Conservation (phyloP, 1,284 basidiomycete species). For the Fomitopsis palustris region DNA sequence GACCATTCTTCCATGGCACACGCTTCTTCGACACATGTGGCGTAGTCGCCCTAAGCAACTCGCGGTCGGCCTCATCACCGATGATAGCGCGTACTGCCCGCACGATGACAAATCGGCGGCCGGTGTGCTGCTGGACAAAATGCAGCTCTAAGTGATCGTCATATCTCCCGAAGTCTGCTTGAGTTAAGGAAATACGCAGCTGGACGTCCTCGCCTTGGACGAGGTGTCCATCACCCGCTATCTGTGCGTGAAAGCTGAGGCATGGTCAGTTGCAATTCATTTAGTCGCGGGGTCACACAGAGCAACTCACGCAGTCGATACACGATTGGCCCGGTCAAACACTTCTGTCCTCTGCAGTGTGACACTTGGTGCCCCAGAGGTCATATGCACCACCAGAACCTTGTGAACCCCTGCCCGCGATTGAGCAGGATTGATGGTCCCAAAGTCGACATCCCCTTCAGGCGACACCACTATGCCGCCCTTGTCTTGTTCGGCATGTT, state of each 20-base stretch:
- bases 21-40: slow-evolving; percentile 22
- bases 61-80: slow-evolving; percentile 24
- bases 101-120: slow-evolving; percentile 22
- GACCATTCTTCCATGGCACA: slow-evolving; percentile 8
- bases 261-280: too few relatives aligned
- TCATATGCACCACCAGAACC: slow-evolving; percentile 5
- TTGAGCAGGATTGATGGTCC: slow-evolving; percentile 25
- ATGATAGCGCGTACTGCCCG: slow-evolving; percentile 22
- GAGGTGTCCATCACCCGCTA: not conserved
- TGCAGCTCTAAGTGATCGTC: slow-evolving; percentile 15
- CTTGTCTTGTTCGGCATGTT: slow-evolving; percentile 22
- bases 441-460: slow-evolving; percentile 31
- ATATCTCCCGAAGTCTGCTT: slow-evolving; percentile 9
- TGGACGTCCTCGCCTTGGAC: not conserved
- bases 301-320: not conserved
- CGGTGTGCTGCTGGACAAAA: slow-evolving; percentile 5
- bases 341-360: not conserved
- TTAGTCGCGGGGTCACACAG: too few relatives aligned
- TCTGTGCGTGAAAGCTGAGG: not conserved
- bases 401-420: slow-evolving; percentile 22
- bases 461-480: slow-evolving; percentile 20
- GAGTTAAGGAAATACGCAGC: slow-evolving; percentile 5
- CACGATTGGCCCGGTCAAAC: not conserved
- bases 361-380: slow-evolving; percentile 15
- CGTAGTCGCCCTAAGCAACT: slow-evolving; percentile 21